Base-by-base conservation (phyloP, 2,329 filamentous ascomycete genomes). In the Cryphonectria carpinicola region DNA sequence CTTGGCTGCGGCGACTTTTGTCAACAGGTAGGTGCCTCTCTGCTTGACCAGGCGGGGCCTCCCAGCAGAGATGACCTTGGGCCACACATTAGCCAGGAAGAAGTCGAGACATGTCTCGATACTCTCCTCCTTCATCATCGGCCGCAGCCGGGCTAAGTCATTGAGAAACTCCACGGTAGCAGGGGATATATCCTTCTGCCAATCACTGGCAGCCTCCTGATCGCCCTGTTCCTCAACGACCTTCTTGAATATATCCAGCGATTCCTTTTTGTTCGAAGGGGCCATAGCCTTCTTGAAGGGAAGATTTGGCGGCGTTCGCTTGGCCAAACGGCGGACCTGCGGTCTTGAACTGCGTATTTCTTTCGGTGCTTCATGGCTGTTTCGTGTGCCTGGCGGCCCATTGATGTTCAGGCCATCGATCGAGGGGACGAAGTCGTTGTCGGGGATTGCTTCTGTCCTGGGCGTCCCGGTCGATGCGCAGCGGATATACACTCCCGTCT, bases 1-100 rank as follows among this genome's bases (percentile, higher is more conserved):
- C 71, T 82, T 82, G 54, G 78, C 79, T 6, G 66, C 67, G 37
- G 77, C 73, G 8, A 83, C 72, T 49, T 76, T 78, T 17, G 76
- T 69, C 72, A 83, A 72, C 58, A 81, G 72, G 52, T 75, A 71
- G 11, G 72, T 73, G 2, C 71, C 71, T 54, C 69, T 68, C n/a
- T 69, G 66, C 62, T 72, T 76, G 58, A 79, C 74, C 63, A 76
- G 76, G 22, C 10, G 64, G 61, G 77, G 78, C 41, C 76, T 75
- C 22, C 76, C 72, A 10, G 67, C 63, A 58, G 71, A 70, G 3
- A 76, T 69, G 37, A 25, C 60, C 14, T 60, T 68, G 3, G 46
- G 62, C 71, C 71, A 71, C 19, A 79, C 72, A n/a, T 70, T 72
- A 11, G 71, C 72, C 49, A 78, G 73, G 67, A 84, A 77, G 73